Base-by-base conservation (phyloP, 2,329 filamentous ascomycete species). In the Sporothrix variecibatus region DNA sequence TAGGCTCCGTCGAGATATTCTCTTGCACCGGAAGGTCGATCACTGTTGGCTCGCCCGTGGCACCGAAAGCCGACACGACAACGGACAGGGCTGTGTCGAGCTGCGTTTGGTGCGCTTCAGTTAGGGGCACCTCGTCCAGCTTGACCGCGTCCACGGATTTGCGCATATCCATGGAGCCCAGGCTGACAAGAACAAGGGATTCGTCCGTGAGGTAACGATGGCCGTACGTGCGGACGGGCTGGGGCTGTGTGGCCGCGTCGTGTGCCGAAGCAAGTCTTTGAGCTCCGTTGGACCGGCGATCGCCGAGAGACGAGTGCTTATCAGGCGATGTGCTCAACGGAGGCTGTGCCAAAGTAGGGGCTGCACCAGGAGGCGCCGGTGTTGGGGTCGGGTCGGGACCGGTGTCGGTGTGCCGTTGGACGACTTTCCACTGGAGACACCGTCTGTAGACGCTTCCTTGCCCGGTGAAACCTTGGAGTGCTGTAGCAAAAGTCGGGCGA, bases 21-120 rank as follows among this genome's bases (percentile, higher is more conserved):
- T 98, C 95, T 78, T 98, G 94, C 0, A 98, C 92, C 0, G 96
- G 96, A 11, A 99, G 86, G 81, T 99, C 96, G 77, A 98, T 93
- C 31, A 95, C 92, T 1, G 93, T 94, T 0, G 94, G 91, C 79
- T 98, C 95, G 11, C 96, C 96, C 65, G 89, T 88, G 0, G 95
- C 96, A 17, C 94, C 94, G 75, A 88, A 91, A 0, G 96, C 95
- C 9, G 94, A 95, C 17, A 99, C 91, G 0, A 98, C 94, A 53
- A 99, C 87, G 0, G 96, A 98, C 7, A 99, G 85, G 2, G 95
- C 95, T 1, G 96, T 98, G 78, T 99, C 96, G 15, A 98, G 89
- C 82, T 98, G 94, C 0, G 96, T 98, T 4, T 92, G 92, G 81
- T 98, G 95, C 0, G 95, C 96, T 80, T 96, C 92, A 0, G 91